Conservation (phyloP, 2,329 filamentous ascomycete species). For the Aspergillus arachidicola region DNA sequence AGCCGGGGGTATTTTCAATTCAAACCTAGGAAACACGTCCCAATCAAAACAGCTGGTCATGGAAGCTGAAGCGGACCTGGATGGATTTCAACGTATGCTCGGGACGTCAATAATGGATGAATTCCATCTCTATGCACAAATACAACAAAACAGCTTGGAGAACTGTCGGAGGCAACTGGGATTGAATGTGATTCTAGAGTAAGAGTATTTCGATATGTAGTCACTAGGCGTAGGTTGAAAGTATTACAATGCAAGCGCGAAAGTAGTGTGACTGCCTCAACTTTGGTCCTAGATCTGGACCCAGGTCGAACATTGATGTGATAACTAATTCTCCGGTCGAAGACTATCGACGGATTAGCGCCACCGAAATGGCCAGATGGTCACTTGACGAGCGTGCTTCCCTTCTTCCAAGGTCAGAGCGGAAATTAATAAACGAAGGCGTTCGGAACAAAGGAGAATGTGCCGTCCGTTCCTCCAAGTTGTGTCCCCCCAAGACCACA, state of each 20-base stretch:
- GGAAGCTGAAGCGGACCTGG: constrained; percentile 28
- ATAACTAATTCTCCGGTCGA: background rate
- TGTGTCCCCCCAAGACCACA: background rate
- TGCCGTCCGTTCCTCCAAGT: background rate
- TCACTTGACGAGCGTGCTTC: background rate
- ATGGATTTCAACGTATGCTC: constrained; percentile 29
- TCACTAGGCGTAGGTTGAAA: background rate
- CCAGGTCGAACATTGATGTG: background rate
- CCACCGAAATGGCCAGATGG: background rate
- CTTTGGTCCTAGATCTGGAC: background rate
- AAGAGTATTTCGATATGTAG: background rate
- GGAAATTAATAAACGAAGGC: background rate
- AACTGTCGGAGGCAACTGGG: constrained; percentile 23
- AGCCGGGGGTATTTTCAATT: constrained; percentile 56
- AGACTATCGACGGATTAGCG: background rate
- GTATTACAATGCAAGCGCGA: background rate
- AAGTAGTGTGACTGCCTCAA: background rate
- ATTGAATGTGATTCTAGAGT: constrained; percentile 6
- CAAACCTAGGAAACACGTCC: constrained; percentile 39
- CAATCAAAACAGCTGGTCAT: constrained; percentile 27
- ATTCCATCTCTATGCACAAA: constrained; percentile 30
- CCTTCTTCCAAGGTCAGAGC: background rate
- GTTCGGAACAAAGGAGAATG: background rate
- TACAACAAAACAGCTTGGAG: constrained; percentile 28
- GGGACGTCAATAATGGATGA: constrained; percentile 27